Conservation (phyloP, 805 yeast species). For the Starmerella sirachaensis region DNA sequence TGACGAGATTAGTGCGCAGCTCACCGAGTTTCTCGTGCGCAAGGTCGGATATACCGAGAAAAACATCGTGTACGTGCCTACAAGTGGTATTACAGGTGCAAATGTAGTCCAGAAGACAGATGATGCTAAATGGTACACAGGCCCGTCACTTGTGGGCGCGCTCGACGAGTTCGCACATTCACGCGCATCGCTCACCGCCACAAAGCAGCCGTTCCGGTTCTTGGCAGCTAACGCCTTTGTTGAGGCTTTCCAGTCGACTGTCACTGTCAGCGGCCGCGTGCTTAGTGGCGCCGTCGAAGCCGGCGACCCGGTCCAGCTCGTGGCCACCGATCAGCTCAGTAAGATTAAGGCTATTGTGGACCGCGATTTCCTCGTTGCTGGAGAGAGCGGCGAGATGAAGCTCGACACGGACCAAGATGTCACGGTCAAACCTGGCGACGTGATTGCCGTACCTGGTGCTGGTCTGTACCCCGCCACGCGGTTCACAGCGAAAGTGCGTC, state of each 20-base stretch:
- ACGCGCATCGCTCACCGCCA: conserved; percentile 8
- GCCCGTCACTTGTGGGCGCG: conserved; percentile 34
- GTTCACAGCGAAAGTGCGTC: conserved; percentile 44
- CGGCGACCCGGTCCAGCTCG: conserved; percentile 45
- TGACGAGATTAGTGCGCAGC: conserved; percentile 38
- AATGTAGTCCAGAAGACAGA: conserved; percentile 42
- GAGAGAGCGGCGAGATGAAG: conserved; percentile 43
- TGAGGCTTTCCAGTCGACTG: conserved; percentile 37
- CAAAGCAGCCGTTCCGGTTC: conserved; percentile 35
- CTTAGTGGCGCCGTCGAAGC: conserved; percentile 56
- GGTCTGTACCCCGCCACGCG: conserved; percentile 38
- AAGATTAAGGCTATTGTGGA: conserved; percentile 19
- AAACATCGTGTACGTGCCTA: conserved; percentile 46
- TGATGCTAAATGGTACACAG: conserved; percentile 34
- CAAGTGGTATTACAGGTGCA: conserved; percentile 56
- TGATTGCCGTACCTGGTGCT: conserved; percentile 40
- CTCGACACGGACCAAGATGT: conserved; percentile 30
- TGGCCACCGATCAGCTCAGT: conserved; percentile 24
- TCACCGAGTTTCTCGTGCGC: conserved; percentile 39
- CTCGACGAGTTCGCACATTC: conserved; percentile 25
- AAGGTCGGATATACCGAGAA: conserved; percentile 38
- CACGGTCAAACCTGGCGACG: conserved; percentile 53
- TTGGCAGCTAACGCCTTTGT: conserved; percentile 52
- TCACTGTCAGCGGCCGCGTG: conserved; percentile 52
- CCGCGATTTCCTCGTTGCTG: conserved; percentile 37